Conservation (phyloP, 306 rosid genomes). For the Malus orientalis region DNA sequence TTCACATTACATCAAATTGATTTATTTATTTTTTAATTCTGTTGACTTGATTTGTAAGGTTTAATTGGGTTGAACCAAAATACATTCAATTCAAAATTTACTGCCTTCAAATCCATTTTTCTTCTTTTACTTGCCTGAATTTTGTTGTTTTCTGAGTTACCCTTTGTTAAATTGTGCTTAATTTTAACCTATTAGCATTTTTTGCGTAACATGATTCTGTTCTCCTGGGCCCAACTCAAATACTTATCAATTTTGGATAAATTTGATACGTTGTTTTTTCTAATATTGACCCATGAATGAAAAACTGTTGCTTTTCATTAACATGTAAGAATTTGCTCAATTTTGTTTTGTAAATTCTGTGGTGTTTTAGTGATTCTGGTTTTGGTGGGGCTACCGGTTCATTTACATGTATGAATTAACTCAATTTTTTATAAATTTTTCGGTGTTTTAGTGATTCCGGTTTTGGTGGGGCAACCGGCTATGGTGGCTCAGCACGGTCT, state of each 20-base stretch:
- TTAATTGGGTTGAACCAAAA: not conserved
- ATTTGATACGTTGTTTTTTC: not conserved
- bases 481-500: constrained; percentile 46
- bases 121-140: not conserved
- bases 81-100: not conserved
- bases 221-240: not conserved
- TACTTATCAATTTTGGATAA: not conserved
- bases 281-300: too few relatives aligned
- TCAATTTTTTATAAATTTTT: too few relatives aligned
- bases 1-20: not conserved
- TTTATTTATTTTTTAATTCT: too few relatives aligned
- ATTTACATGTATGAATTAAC: too few relatives aligned
- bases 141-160: not conserved
- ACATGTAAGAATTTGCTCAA: not conserved
- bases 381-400: too few relatives aligned
- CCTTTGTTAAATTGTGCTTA: not conserved
- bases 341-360: constrained; percentile 11
- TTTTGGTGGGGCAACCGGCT: constrained; percentile 52
- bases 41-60: not conserved
- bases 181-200: not conserved
- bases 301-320: not conserved
- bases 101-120: not conserved
- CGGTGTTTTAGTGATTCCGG: constrained; percentile 59
- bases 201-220: not conserved
- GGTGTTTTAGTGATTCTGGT: not conserved